A percentile compares a stretch with the other conserved stretches of the same genome.
Conservation (phyloP, 192 early-diverging fungal species). For the Entomortierella parvispora region DNA sequence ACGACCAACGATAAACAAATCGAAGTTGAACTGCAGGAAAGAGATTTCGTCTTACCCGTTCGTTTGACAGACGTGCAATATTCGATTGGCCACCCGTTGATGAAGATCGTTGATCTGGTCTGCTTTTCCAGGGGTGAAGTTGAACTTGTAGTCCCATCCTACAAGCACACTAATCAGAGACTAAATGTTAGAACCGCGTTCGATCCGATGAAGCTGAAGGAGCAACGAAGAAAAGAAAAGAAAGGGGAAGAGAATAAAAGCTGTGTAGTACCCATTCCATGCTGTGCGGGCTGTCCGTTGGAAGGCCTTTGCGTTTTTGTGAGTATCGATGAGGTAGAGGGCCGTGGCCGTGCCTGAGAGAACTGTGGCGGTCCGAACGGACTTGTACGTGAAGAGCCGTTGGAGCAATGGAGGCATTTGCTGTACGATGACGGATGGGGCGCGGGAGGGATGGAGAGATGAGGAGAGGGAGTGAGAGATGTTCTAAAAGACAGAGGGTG, state of each 20-base stretch:
- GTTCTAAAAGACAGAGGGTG: no score
- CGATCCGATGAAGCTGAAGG: no score
- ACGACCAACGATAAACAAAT: background rate
- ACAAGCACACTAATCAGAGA: slow-evolving; percentile 43
- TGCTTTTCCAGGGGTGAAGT: slow-evolving; percentile 75
- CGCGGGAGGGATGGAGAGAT: background rate
- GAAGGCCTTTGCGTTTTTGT: slow-evolving; percentile 59
- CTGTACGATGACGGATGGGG: background rate
- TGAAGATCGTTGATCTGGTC: slow-evolving; percentile 77
- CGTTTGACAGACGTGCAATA: slow-evolving; percentile 79
- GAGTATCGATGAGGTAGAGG: slow-evolving; percentile 55
- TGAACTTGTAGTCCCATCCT: slow-evolving; percentile 82
- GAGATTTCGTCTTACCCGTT: slow-evolving; percentile 65
- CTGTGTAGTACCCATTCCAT: slow-evolving; percentile 58
- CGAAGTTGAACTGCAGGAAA: background rate
- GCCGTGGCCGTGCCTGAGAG: slow-evolving; percentile 30
- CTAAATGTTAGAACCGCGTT: no score
- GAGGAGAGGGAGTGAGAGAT: background rate
- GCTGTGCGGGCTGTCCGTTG: slow-evolving; percentile 57
- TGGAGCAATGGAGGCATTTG: slow-evolving; percentile 29
- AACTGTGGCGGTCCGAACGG: slow-evolving; percentile 24
- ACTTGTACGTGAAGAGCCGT: slow-evolving; percentile 19
- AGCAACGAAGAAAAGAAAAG: no score
- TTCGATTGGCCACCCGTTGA: slow-evolving; percentile 72
- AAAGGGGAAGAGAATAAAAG: no score